Evolutionary conservation across 441 rosid species (phyloP), one percentile per base, ranked within the genome.

Genomic region (Capsella rubella): DNA sequence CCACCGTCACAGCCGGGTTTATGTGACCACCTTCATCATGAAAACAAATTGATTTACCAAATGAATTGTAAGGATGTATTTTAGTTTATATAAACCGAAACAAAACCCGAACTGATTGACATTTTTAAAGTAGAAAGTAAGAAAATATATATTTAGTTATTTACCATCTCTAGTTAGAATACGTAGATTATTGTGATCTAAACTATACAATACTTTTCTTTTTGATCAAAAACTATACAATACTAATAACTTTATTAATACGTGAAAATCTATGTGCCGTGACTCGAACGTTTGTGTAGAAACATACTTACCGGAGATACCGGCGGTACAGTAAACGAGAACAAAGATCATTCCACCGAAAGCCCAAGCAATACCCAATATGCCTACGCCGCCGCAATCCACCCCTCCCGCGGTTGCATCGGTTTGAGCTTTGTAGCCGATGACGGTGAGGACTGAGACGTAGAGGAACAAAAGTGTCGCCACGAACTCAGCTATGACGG

Each of bases 331-430:
- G 78, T 86, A 86, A 71, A 86, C 88, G 31, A 86, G 90, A 53
- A 86, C 57, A 70, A 86, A 86, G 62, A 86, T 86, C 90, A 86
- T 86, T 74, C 90, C 90, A 39, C 90, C 90, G 43, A 86, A 84
- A 63, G 90, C 88, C 90, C 88, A 84, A 6, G 90, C 90, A 52
- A 86, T 84, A 40, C 88, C 90, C 31, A 86, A 81, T 47, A 81
- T 68, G 9, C 90, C 90, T 0, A 86, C 90, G 53, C 90, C 86
- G 12, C 86, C 87, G 14, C 90, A 86, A 15, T 80, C 81, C 8
- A 16, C 43, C 14, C 51, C 72, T 3, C 76, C 75, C 58, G 61
- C 78, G 73, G 0, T 9, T 18, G 75, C n/a, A 34, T 81, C 87
- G 34, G 75, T 67, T 78, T 84, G 85, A 66, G 78, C 82, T 4